Evolutionary conservation across 208 protist species (phyloP).

Genomic region (Leishmania major): DNA sequence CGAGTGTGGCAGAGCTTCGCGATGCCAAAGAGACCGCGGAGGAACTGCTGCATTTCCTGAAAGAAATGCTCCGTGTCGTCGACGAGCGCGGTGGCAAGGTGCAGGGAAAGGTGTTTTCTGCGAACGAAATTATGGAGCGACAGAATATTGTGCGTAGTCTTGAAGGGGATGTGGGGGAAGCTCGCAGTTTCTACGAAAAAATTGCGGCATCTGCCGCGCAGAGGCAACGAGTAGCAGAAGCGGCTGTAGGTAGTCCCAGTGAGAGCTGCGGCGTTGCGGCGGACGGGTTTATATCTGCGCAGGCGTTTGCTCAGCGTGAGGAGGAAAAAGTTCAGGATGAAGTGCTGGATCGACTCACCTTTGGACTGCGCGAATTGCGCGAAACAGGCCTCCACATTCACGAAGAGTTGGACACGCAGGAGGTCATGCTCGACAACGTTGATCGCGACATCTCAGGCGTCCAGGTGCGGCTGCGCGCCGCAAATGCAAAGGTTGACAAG

Average conservation of each 20-base stretch:
- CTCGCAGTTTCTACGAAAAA: constrained; percentile 39
- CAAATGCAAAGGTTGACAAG: constrained; percentile 85
- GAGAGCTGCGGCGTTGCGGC: constrained; percentile 1
- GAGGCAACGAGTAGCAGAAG: constrained; percentile 8
- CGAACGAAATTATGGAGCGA: constrained; percentile 83
- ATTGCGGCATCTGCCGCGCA: constrained; percentile 22
- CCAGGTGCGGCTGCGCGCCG: constrained; percentile 62
- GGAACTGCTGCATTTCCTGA: constrained; percentile 62
- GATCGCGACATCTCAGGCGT: constrained; percentile 68
- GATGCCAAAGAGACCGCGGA: constrained; percentile 41
- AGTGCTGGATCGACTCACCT: constrained; percentile 71
- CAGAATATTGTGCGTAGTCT: constrained; percentile 71
- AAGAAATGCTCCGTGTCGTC: constrained; percentile 61
- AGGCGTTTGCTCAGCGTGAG: constrained; percentile 63
- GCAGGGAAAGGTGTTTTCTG: constrained; percentile 74
- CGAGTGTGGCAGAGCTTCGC: constrained; percentile 43
- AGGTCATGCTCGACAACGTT: constrained; percentile 66
- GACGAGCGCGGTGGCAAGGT: constrained; percentile 70
- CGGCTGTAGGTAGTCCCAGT: neutral
- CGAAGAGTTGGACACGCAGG: constrained; percentile 73
- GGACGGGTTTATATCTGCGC: constrained; percentile 61
- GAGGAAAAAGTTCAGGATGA: constrained; percentile 76
- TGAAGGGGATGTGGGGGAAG: constrained; percentile 50
- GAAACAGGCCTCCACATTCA: constrained; percentile 83
- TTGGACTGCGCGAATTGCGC: constrained; percentile 75